Evolutionary conservation across 768 basidiomycete genomes (phyloP).

Genomic region (Pleurotus ostreatus): DNA sequence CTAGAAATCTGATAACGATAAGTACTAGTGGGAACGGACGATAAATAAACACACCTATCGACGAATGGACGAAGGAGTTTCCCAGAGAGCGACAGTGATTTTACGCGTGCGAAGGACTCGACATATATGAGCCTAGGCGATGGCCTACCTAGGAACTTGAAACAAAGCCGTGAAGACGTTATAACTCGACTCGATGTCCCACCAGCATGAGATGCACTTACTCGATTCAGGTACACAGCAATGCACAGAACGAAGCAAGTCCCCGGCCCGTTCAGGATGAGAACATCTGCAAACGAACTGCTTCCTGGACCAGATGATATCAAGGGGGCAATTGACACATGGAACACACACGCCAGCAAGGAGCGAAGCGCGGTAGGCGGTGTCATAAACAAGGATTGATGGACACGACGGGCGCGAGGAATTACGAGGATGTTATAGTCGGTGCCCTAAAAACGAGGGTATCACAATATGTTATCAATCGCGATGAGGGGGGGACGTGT

Average conservation of each 20-base stretch:
- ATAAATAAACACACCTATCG: conserved; percentile 53
- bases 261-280: conserved; percentile 93
- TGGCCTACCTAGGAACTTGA: conserved; percentile 69
- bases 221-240: conserved; percentile 69
- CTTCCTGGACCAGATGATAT: conserved; percentile 17
- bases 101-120: conserved; percentile 91
- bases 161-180: conserved; percentile 4
- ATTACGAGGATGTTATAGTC: conserved; percentile 48
- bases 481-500: too few relatives aligned
- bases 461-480: background rate
- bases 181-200: too few relatives aligned
- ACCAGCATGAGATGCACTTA: conserved; percentile 29
- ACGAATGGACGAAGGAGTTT: conserved; percentile 78
- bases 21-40: background rate
- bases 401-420: conserved; percentile 85
- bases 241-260: conserved; percentile 81
- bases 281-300: conserved; percentile 57
- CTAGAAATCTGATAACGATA: conserved; percentile 60
- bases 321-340: conserved; percentile 53
- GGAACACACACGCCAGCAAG: conserved; percentile 55
- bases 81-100: conserved; percentile 77
- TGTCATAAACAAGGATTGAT: conserved; percentile 72
- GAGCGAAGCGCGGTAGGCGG: conserved; percentile 62
- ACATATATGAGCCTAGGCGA: conserved; percentile 80
- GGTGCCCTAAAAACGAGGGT: background rate